Evolutionary conservation across 2,329 filamentous ascomycete genomes (phyloP), one percentile per base, ranked within the genome.

Genomic region (Aureobasidium mangrovei): DNA sequence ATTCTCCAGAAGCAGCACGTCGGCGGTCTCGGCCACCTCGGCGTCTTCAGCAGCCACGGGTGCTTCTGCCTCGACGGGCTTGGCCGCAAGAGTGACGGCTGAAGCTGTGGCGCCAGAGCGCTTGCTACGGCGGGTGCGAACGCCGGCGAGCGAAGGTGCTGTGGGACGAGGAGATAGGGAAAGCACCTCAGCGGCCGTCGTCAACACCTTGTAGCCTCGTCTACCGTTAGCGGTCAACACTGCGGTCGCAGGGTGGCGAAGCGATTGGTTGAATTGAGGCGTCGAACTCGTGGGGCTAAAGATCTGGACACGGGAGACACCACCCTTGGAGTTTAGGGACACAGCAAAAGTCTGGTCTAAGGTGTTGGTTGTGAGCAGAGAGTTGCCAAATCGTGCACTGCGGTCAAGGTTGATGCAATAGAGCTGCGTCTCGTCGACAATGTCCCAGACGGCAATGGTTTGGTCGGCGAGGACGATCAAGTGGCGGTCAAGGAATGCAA

Each of bases 401-500:
- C n/a, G 68, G 38, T 70, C 74, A 10, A 90, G 71, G 28, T 77
- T 72, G 48, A 86, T 75, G 46, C 81, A 81, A 63, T 85, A 89
- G 35, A 81, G 78, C 44, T 91, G 76, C 61, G 84, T 79, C 62
- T 95, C 87, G 48, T 83, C 77, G 6, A 97, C 87, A 8, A 94
- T 78, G 67, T 98, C 87, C 75, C 89, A 95, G 35, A 95, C 84
- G 39, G 82, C 77, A 7, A 96, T 76, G 29, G 82, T 79, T 41
- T 85, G 77, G 0, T 85, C 77, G 0, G 88, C 88, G 1, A 95
- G 73, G 43, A 87, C 78, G 55, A 97, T 75, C 18, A 98, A 72
- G 64, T 85, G 84, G 27, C 84, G 83, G 2, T 83, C 84, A 2
- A 93, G 70, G 52, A 94, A 84, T 4, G 77, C 81, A 31, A 94